These are phyloP conservation scores for Diddensiella transvaalensis DNA, from an alignment of 805 yeast genomes.

Conservation along the genomic window DNA sequence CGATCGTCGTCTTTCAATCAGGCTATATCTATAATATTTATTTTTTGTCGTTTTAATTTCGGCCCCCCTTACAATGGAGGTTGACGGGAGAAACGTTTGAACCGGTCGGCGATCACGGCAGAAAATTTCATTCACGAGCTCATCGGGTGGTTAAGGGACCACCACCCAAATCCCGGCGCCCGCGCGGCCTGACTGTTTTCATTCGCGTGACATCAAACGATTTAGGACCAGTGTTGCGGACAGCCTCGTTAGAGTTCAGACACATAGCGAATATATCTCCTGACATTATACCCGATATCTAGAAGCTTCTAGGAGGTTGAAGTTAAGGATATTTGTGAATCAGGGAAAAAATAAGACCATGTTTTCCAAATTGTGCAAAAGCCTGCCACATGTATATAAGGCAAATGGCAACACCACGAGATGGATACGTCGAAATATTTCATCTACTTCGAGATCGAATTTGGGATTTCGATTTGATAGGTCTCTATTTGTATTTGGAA, in stretches of 20 bases:
- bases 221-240: no score
- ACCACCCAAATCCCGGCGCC: no score
- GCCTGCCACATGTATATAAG: background rate
- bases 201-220: no score
- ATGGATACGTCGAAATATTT: background rate
- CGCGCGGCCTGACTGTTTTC: no score
- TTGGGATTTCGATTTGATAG: background rate
- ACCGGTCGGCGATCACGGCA: no score
- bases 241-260: background rate
- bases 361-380: background rate
- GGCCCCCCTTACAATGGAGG: no score
- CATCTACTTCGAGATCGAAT: background rate
- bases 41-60: no score
- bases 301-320: background rate
- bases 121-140: no score
- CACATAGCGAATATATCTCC: background rate
- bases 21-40: no score
- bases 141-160: no score
- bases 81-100: no score
- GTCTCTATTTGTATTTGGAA: background rate
- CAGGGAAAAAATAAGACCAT: conserved; percentile 1
- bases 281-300: background rate
- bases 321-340: background rate
- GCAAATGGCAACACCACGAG: background rate
- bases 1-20: no score